Evolutionary conservation across 2,329 filamentous ascomycete species (phyloP).

Genomic region (Nothopassalora personata): DNA sequence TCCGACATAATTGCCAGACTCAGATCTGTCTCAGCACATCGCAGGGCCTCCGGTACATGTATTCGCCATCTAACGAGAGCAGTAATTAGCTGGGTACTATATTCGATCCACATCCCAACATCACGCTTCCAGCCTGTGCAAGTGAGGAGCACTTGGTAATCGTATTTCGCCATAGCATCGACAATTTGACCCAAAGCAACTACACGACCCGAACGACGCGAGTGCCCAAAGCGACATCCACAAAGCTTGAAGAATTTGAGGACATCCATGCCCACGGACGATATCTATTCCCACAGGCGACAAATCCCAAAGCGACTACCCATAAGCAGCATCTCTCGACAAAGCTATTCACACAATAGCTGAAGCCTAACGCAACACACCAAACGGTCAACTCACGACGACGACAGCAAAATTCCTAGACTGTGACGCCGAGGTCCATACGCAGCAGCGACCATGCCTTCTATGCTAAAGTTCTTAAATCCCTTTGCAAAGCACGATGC

Average conservation of each 20-base stretch:
- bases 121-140: not conserved
- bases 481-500: slow-evolving; percentile 47
- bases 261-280: not conserved
- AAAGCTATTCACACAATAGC: not conserved
- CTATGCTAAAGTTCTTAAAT: slow-evolving; percentile 5
- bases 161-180: not conserved
- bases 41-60: not conserved
- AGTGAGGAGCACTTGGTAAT: not conserved
- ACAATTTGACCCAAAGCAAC: not conserved
- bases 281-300: not conserved
- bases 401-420: not conserved
- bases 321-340: not conserved
- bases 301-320: not conserved
- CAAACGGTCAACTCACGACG: not conserved
- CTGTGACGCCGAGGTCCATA: not conserved
- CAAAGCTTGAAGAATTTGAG: not conserved
- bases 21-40: not conserved
- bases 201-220: not conserved
- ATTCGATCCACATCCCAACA: not conserved
- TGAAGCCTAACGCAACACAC: not conserved
- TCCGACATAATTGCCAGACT: not conserved
- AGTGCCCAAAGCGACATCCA: not conserved
- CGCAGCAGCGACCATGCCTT: slow-evolving; percentile 8
- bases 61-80: not conserved
- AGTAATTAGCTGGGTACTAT: not conserved